Conservation (phyloP, 495 filamentous ascomycete genomes). For the Cenococcum geophilum region DNA sequence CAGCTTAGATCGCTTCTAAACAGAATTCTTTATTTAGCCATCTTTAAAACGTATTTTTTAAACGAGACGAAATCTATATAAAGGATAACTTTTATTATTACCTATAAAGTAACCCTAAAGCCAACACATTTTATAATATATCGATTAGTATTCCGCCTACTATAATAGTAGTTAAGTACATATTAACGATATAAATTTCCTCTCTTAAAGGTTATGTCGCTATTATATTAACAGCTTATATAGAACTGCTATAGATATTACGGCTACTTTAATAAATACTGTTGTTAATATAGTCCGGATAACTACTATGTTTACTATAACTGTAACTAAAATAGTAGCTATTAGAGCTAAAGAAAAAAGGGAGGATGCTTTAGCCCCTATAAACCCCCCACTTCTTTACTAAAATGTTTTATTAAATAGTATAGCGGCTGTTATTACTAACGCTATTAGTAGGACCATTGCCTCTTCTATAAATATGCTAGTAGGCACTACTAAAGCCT, state of each 20-base stretch:
- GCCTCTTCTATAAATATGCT: not conserved
- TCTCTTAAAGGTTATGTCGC: not conserved
- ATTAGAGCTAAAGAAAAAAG: not conserved
- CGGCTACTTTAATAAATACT: not conserved
- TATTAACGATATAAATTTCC: conserved; percentile 22
- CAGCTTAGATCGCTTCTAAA: not conserved
- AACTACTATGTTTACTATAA: conserved; percentile 8
- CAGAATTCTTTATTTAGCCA: not conserved
- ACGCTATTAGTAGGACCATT: not conserved
- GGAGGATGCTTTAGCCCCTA: not conserved
- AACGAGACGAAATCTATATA: conserved; percentile 7
- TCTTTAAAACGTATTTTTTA: conserved; percentile 3
- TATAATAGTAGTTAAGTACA: conserved; percentile 23
- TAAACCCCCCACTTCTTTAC: not conserved
- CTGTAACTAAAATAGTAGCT: not conserved
- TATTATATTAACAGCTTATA: not conserved
- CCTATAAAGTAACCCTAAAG: not conserved
- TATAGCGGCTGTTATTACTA: not conserved
- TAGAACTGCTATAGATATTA: conserved; percentile 3
- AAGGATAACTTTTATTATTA: not conserved
- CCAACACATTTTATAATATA: conserved; percentile 17
- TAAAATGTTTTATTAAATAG: not conserved
- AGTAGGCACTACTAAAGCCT: not conserved
- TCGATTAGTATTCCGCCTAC: conserved; percentile 15
- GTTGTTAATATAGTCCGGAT: conserved; percentile 2